Conservation (phyloP, 2,329 filamentous ascomycete species). For the Stylonectria norvegica region DNA sequence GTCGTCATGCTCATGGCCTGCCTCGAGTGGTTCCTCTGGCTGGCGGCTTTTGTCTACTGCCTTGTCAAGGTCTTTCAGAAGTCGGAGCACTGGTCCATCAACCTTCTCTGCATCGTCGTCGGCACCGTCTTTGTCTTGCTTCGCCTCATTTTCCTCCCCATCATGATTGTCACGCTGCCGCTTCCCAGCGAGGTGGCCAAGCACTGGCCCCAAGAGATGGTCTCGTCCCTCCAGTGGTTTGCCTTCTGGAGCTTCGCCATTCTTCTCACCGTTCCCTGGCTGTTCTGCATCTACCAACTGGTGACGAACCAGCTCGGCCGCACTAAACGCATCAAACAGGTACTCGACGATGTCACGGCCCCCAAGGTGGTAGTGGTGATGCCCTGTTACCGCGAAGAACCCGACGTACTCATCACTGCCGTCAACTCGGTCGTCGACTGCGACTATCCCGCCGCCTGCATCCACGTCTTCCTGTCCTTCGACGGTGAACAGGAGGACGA, state of each 20-base stretch:
- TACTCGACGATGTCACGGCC: constrained; percentile 78
- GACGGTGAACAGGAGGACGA: constrained; percentile 89
- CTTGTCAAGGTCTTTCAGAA: constrained; percentile 84
- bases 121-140: constrained; percentile 70
- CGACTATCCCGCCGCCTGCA: constrained; percentile 87
- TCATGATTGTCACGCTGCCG: constrained; percentile 91
- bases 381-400: constrained; percentile 93
- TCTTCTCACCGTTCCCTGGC: constrained; percentile 83
- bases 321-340: constrained; percentile 75
- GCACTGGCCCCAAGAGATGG: constrained; percentile 68
- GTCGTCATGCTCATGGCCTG: constrained; percentile 78
- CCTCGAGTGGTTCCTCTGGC: constrained; percentile 92
- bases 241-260: constrained; percentile 90
- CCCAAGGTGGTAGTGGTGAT: constrained; percentile 96
- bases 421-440: constrained; percentile 90
- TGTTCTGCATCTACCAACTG: constrained; percentile 88
- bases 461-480: constrained; percentile 94
- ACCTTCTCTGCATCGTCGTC: constrained; percentile 72
- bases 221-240: constrained; percentile 81
- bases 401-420: constrained; percentile 77
- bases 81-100: constrained; percentile 82
- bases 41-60: constrained; percentile 91
- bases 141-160: constrained; percentile 81
- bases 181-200: constrained; percentile 69
- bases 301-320: constrained; percentile 84